A percentile compares a stretch with the other conserved stretches of the same genome.
These are phyloP conservation scores for Blastocystis sp. DNA, from an alignment of 352 stramenopile genomes.

Conservation along the genomic window DNA sequence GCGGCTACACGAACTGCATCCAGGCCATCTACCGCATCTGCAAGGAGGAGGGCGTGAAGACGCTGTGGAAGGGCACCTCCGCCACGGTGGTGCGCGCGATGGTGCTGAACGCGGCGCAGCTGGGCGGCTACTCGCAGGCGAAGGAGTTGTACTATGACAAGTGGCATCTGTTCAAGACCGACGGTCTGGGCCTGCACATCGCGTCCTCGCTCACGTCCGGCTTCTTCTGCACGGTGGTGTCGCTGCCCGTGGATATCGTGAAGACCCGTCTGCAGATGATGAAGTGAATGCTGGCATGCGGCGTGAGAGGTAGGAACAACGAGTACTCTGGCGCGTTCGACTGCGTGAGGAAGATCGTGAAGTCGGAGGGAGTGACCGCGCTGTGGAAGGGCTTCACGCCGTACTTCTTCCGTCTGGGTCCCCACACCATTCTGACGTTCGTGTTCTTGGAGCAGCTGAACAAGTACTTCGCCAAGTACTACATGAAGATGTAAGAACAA, in stretches of 20 bases:
- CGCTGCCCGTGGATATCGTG: neutral
- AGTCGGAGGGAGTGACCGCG: too few species aligned
- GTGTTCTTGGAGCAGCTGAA: too few species aligned
- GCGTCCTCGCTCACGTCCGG: neutral
- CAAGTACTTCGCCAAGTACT: too few species aligned
- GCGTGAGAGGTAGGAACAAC: too few species aligned
- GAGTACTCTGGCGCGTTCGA: too few species aligned
- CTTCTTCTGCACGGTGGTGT: conserved; percentile 1
- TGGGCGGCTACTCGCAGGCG: neutral
- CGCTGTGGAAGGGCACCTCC: neutral
- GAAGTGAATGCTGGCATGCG: too few species aligned
- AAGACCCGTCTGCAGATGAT: conserved; percentile 4
- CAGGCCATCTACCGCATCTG: neutral
- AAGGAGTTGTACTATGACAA: neutral
- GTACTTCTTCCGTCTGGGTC: too few species aligned
- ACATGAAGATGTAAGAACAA: too few species aligned
- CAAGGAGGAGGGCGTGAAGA: conserved; percentile 16
- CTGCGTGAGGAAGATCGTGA: too few species aligned
- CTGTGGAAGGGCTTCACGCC: too few species aligned
- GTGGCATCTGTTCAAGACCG: neutral
- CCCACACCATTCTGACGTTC: too few species aligned
- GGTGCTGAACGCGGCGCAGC: neutral
- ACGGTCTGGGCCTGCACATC: neutral
- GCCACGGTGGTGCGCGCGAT: neutral
- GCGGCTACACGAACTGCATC: neutral